Conservation (phyloP, 306 rosid genomes). For the Quercus aquifolioides region DNA sequence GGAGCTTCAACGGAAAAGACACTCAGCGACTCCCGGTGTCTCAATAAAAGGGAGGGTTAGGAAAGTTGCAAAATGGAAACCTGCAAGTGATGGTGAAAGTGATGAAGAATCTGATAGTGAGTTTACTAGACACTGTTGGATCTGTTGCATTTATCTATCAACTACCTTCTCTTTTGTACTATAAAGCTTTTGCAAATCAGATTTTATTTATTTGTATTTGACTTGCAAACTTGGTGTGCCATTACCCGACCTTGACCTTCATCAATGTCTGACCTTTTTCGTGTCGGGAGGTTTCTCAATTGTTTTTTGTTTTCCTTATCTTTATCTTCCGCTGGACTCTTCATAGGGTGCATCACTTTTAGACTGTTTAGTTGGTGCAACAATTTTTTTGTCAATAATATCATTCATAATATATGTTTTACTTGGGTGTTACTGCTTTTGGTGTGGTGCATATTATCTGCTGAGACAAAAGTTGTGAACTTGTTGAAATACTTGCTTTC, state of each 20-base stretch:
- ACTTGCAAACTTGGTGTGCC: not conserved
- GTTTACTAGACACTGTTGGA: slow-evolving; percentile 34
- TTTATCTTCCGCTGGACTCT: not conserved
- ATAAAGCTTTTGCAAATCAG: not conserved
- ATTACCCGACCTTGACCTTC: not conserved
- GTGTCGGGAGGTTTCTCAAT: not conserved
- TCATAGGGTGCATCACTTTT: not conserved
- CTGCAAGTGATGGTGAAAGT: slow-evolving; percentile 80
- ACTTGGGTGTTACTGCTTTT: not conserved
- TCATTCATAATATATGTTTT: not conserved
- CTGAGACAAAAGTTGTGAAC: slow-evolving; percentile 3
- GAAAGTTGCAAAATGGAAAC: slow-evolving; percentile 81
- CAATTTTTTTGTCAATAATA: not conserved
- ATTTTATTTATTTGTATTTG: not conserved
- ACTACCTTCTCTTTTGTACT: not conserved
- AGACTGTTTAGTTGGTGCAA: not conserved
- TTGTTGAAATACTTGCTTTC: slow-evolving; percentile 7
- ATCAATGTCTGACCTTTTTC: not conserved
- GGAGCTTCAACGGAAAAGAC: slow-evolving; percentile 97
- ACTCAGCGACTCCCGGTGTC: slow-evolving; percentile 83
- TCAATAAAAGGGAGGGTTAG: slow-evolving; percentile 92
- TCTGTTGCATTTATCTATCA: slow-evolving; percentile 18
- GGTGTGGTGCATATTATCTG: slow-evolving; percentile 8
- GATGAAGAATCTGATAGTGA: slow-evolving; percentile 89
- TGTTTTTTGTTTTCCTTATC: not conserved